Evolutionary conservation across 2,329 filamentous ascomycete genomes (phyloP).

Genomic region (Juglanconis sp.): DNA sequence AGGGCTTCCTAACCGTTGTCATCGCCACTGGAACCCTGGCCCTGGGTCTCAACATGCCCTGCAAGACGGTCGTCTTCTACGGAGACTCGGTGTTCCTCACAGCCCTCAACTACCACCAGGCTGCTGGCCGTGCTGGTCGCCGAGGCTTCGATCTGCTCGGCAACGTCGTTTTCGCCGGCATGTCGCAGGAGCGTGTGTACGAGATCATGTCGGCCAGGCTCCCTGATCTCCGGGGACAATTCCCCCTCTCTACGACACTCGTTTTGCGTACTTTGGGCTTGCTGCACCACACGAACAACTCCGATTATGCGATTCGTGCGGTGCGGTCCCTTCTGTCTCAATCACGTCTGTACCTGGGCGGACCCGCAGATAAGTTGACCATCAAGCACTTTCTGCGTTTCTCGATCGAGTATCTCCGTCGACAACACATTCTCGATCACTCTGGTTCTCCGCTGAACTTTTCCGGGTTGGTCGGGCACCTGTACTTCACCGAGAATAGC

Average conservation of each 20-base stretch:
- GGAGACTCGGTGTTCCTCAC: conserved; percentile 72
- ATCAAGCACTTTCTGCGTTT: conserved; percentile 76
- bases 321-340: conserved; percentile 68
- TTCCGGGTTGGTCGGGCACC: conserved; percentile 64
- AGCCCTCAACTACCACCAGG: conserved; percentile 73
- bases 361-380: conserved; percentile 63
- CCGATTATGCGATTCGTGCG: conserved; percentile 57
- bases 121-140: conserved; percentile 72
- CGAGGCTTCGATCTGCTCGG: conserved; percentile 78
- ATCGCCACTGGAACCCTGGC: conserved; percentile 74
- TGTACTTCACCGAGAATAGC: conserved; percentile 75
- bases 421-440: conserved; percentile 62
- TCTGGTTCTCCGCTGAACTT: conserved; percentile 68
- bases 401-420: conserved; percentile 74
- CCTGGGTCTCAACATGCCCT: conserved; percentile 80
- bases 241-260: conserved; percentile 71
- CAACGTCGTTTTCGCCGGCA: conserved; percentile 74
- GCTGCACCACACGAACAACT: conserved; percentile 62
- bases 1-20: conserved; percentile 66
- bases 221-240: conserved; percentile 73
- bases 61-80: conserved; percentile 74
- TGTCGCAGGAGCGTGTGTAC: conserved; percentile 58
- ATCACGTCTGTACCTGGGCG: conserved; percentile 67
- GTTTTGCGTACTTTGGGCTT: conserved; percentile 67
- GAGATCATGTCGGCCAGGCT: conserved; percentile 71